Percentiles rank a stretch among this genome's conserved stretches.
These are phyloP conservation scores for Lentinula lateritia DNA, from an alignment of 768 basidiomycete genomes.

Conservation along the genomic window DNA sequence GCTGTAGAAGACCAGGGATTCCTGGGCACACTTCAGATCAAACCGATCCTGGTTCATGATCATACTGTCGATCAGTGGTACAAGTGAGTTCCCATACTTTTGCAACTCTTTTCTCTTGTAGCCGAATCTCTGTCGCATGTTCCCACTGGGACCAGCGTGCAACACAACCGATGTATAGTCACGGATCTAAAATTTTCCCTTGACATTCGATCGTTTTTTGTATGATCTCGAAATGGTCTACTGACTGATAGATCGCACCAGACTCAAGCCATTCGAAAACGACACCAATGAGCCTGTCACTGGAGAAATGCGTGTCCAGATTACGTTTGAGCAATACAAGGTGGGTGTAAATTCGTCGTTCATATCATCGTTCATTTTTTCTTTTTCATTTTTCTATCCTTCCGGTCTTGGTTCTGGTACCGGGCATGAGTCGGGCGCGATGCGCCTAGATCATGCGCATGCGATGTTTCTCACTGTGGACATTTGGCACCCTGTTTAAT, in stretches of 20 bases:
- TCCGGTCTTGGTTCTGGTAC: too few species aligned
- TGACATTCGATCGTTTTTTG: constrained; percentile 1
- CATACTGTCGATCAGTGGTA: constrained; percentile 97
- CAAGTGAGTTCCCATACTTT: constrained; percentile 53
- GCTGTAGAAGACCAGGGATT: constrained; percentile 79
- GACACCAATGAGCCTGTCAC: constrained; percentile 64
- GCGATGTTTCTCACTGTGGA: too few species aligned
- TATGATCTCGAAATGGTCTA: not conserved
- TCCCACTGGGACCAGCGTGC: constrained; percentile 5
- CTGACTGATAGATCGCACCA: constrained; percentile 20
- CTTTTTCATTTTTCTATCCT: not conserved
- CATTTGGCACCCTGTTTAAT: too few species aligned
- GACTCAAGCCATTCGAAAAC: constrained; percentile 63
- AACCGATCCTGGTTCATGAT: constrained; percentile 86
- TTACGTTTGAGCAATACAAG: constrained; percentile 89
- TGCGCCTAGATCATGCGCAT: too few species aligned
- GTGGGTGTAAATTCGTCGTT: constrained; percentile 36
- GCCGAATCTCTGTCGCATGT: not conserved
- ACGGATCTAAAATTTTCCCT: constrained; percentile 9
- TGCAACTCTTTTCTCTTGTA: constrained; percentile 9
- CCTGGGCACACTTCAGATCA: constrained; percentile 87
- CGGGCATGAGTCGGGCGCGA: too few species aligned
- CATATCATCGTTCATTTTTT: not conserved
- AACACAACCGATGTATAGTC: constrained; percentile 10
- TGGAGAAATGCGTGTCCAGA: constrained; percentile 92